These are phyloP conservation scores for Jasminum sambac DNA, from an alignment of 257 asterid species.

Conservation along the genomic window DNA sequence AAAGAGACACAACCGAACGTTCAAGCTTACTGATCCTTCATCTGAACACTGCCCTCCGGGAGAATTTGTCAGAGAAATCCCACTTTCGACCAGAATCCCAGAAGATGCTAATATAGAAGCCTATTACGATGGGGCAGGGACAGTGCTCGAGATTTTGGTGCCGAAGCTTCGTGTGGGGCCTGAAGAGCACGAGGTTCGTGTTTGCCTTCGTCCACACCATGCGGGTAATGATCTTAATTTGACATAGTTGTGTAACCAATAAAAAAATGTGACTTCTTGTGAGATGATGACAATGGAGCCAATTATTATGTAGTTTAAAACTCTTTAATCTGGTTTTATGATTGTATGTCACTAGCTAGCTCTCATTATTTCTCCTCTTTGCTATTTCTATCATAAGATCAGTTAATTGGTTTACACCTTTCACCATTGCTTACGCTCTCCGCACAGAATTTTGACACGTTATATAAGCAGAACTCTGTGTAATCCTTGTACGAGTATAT, in stretches of 20 bases:
- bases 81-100: constrained; percentile 46
- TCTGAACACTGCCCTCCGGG: constrained; percentile 58
- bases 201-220: constrained; percentile 50
- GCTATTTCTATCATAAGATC: constrained; percentile 19
- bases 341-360: constrained; percentile 19
- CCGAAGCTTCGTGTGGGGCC: constrained; percentile 46
- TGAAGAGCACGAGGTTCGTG: constrained; percentile 53
- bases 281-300: constrained; percentile 6
- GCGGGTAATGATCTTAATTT: constrained; percentile 46
- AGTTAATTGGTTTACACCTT: neutral
- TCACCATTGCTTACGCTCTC: no score
- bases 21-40: constrained; percentile 40
- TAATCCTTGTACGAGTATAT: no score
- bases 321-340: neutral
- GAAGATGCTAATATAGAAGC: constrained; percentile 57
- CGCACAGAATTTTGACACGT: no score
- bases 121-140: constrained; percentile 40
- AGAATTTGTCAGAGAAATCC: constrained; percentile 49
- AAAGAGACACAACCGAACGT: constrained; percentile 46
- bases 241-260: constrained; percentile 23
- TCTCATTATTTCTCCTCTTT: constrained; percentile 22
- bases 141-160: constrained; percentile 46
- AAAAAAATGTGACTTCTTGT: constrained; percentile 10
- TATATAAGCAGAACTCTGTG: no score
- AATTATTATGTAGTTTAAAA: constrained; percentile 11